A percentile compares a stretch with the other conserved stretches of the same genome.
Conservation (phyloP, 805 yeast species). For the Saccharomycopsis babjevae region DNA sequence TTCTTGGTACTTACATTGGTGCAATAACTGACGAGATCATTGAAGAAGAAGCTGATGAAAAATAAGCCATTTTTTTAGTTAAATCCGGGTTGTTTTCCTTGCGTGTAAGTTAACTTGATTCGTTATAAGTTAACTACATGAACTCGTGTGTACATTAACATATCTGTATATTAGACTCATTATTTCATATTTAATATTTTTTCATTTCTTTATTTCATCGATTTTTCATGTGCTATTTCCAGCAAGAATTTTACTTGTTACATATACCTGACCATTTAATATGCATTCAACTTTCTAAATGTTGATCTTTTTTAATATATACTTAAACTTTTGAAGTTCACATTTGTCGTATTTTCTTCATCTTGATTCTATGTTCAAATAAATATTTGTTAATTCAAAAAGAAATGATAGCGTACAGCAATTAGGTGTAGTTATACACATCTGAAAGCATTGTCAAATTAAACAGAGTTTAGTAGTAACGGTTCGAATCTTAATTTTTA, state of each 20-base stretch:
- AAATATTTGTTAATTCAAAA: too few relatives aligned
- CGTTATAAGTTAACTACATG: too few relatives aligned
- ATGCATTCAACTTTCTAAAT: neutral
- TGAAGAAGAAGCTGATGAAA: slow-evolving; percentile 12
- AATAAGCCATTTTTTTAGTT: neutral
- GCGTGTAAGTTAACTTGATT: neutral
- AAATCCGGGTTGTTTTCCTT: neutral
- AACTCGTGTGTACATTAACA: too few relatives aligned
- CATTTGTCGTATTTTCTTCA: neutral
- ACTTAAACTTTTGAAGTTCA: neutral
- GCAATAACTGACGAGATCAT: slow-evolving; percentile 13
- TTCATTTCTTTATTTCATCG: neutral
- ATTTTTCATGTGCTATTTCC: neutral
- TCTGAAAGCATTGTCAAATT: too few relatives aligned
- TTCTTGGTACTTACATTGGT: slow-evolving; percentile 13
- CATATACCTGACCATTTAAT: neutral
- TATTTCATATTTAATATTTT: neutral
- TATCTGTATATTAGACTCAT: neutral
- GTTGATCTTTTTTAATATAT: neutral
- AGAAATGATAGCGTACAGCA: too few relatives aligned
- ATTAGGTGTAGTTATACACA: too few relatives aligned
- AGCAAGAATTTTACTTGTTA: neutral
- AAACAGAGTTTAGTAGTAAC: too few relatives aligned
- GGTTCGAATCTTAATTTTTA: neutral
- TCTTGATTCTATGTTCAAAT: too few relatives aligned